Evolutionary conservation across 2,329 filamentous ascomycete species (phyloP).

Genomic region (Aspergillus fijiensis): DNA sequence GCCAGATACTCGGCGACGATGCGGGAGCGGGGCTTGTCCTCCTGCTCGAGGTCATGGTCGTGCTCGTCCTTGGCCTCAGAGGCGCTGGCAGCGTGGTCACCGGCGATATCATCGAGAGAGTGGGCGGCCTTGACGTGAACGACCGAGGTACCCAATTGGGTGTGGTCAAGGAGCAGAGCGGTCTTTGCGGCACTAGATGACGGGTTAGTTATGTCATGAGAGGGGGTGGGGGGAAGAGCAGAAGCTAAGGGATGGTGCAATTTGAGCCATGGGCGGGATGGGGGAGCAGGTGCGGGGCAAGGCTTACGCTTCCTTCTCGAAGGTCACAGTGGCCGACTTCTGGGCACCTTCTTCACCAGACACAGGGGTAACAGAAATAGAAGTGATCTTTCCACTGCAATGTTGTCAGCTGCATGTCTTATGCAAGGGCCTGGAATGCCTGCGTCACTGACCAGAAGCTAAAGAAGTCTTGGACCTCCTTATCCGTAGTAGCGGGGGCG

Average conservation of each 20-base stretch:
- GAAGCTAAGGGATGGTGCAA: conserved; percentile 5
- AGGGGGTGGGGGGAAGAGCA: background rate
- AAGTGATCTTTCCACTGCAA: conserved; percentile 81
- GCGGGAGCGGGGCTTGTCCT: conserved; percentile 92
- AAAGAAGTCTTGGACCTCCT: conserved; percentile 95
- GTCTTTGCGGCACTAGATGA: conserved; percentile 75
- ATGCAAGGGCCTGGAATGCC: background rate
- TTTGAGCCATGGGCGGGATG: conserved; percentile 11
- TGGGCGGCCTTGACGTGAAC: conserved; percentile 77
- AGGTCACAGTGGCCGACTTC: conserved; percentile 87
- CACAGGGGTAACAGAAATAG: conserved; percentile 70
- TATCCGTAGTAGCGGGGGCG: conserved; percentile 74
- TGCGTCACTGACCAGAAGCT: conserved; percentile 72
- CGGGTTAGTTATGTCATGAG: conserved; percentile 4
- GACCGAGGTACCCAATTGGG: conserved; percentile 73
- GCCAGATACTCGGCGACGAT: conserved; percentile 96
- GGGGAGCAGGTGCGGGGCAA: conserved; percentile 25
- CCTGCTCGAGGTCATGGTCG: conserved; percentile 74
- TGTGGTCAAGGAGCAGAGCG: conserved; percentile 94
- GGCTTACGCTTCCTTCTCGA: conserved; percentile 82
- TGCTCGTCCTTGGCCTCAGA: conserved; percentile 55
- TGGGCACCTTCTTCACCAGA: conserved; percentile 57
- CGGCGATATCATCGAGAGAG: conserved; percentile 62
- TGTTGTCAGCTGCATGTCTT: conserved; percentile 1
- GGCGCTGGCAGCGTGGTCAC: conserved; percentile 58